Percentiles rank a stretch among this genome's conserved stretches.
phyloP scores from a whole-genome alignment of 495 filamentous ascomycete genomes.

The Extremus antarcticus region DNA sequence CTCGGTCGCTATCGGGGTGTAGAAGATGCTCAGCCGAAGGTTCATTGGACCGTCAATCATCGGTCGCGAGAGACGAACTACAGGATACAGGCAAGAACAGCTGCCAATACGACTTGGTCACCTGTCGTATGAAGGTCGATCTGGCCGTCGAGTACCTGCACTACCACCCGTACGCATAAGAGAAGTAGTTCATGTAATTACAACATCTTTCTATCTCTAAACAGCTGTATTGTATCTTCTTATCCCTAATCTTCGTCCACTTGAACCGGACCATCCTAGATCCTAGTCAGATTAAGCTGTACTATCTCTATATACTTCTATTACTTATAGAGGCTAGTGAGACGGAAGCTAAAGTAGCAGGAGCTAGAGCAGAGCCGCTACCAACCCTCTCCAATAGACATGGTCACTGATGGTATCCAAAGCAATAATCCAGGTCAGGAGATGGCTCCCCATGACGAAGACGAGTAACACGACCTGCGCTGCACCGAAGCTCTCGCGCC shows the following conservation, averaged over 20 bases:
- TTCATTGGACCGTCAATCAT: constrained; percentile 31
- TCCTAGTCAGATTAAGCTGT: too few species aligned
- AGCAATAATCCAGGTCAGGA: constrained; percentile 62
- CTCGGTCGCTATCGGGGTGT: constrained; percentile 26
- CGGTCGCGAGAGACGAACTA: background rate
- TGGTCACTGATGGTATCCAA: constrained; percentile 54
- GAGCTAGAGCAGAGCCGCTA: constrained; percentile 53
- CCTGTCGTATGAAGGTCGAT: background rate
- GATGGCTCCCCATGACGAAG: constrained; percentile 65
- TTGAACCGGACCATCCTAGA: too few species aligned
- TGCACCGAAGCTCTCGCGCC: constrained; percentile 3
- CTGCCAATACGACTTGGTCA: background rate
- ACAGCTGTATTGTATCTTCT: too few species aligned
- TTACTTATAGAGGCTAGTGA: too few species aligned
- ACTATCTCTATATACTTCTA: too few species aligned
- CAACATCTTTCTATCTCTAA: too few species aligned
- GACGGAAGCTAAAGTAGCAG: too few species aligned
- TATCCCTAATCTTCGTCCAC: too few species aligned
- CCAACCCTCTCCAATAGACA: constrained; percentile 53
- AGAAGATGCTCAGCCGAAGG: constrained; percentile 24
- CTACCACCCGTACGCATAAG: too few species aligned
- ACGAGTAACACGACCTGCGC: constrained; percentile 21
- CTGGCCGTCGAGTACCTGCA: too few species aligned
- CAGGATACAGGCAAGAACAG: background rate
- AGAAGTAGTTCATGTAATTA: too few species aligned